Percentiles rank a stretch among this genome's conserved stretches.
Conservation (phyloP, 202 grass and related monocot genomes). For the Tripidium arundinaceum region DNA sequence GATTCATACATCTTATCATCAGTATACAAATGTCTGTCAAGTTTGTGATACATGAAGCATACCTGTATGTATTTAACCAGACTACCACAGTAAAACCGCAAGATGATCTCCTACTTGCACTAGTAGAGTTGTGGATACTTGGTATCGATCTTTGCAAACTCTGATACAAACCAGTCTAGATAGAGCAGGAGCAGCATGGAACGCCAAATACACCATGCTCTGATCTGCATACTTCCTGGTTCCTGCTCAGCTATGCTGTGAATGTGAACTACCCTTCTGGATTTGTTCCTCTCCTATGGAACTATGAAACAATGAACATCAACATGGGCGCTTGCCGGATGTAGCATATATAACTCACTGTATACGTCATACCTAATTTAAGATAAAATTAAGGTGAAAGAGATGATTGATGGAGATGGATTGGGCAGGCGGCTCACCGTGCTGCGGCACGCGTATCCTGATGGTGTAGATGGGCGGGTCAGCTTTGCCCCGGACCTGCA, state of each 20-base stretch:
- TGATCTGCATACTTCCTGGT: background rate
- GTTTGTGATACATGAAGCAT: background rate
- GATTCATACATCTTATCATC: background rate
- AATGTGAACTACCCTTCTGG: background rate
- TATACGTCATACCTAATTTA: too few species aligned
- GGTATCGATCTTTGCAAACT: background rate
- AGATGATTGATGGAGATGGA: too few species aligned
- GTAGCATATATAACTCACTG: background rate
- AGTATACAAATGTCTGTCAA: background rate
- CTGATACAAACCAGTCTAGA: background rate
- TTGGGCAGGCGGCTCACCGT: too few species aligned
- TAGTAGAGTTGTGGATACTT: background rate
- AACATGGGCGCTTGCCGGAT: background rate
- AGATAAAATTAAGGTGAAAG: too few species aligned
- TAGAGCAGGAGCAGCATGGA: background rate
- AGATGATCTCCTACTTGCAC: background rate
- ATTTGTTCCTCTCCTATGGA: background rate
- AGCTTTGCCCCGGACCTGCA: slow-evolving; percentile 63
- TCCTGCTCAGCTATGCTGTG: background rate
- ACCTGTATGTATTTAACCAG: background rate
- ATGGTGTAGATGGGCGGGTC: slow-evolving; percentile 80
- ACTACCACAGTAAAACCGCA: background rate
- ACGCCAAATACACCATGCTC: background rate
- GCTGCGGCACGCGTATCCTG: slow-evolving; percentile 65
- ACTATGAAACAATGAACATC: too few species aligned